Evolutionary conservation across 1,139 yeast species (phyloP), one percentile per base, ranked within the genome.

Genomic region (Candida labiduridarum): DNA sequence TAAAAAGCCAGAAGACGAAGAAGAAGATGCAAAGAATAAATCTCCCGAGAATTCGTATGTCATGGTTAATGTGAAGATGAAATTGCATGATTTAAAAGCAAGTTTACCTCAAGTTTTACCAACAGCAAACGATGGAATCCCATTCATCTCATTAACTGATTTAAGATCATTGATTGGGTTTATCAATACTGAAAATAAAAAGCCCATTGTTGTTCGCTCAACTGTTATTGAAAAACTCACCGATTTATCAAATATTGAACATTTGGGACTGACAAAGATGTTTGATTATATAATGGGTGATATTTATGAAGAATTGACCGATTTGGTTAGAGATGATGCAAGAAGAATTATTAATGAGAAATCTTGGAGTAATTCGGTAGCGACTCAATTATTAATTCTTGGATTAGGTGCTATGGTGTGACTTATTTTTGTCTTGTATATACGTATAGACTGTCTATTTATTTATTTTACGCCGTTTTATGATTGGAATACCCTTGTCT

Each of bases 401-500:
- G 87, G 88, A 0, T 68, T 83, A 46, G 87, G 87, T 10, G 86
- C 81, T 0, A 74, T 82, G 63, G 86, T 80, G 8, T 81, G 50
- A 22, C 25, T n/a, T n/a, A n/a, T 1, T 4, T 22, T n/a, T 22
- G 25, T 22, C 25, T 19, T 38, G 27, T 14, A 27, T 41, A 16
- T 47, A 47, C 22, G 34, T 27, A 41, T 40, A 34, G 25, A 39
- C 22, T 22, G 30, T 19, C 29, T 40, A 2, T 25, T 41, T 29
- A 41, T 25, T 29, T 25, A 29, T 10, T 41, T 47, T 52, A n/a
- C 55, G 91, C 38, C 76, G 77, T 54, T 72, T 87, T 40, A 89
- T 84, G 11, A 89, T 88, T 4, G 96, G 95, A 12, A 75, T 86
- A 43, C 91, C 91, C 19, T 71, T 80, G 57, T 59, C 62, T 25